Evolutionary conservation across 139 green algal genomes (phyloP).

Genomic region (Micractinium sp.): DNA sequence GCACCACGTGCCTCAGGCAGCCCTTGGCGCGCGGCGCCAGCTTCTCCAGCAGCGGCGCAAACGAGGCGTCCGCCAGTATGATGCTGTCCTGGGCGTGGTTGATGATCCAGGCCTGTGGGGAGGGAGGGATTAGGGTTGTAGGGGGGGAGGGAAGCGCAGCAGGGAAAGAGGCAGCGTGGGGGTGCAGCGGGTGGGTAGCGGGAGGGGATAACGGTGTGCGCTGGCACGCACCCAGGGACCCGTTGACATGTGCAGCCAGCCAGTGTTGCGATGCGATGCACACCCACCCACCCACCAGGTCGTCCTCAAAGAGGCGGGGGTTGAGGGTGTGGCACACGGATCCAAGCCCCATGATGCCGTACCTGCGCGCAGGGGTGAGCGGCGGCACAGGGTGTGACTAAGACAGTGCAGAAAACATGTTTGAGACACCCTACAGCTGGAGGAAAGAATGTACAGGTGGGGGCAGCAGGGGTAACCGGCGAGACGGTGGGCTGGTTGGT

Average conservation of each 20-base stretch:
- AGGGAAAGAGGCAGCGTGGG: no score
- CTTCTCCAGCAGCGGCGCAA: conserved; percentile 53
- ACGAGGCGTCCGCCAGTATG: conserved; percentile 63
- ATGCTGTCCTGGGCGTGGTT: conserved; percentile 58
- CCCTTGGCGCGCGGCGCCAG: conserved; percentile 41
- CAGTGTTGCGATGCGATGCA: no score
- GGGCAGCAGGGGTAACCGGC: not conserved
- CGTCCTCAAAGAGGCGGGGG: conserved; percentile 60
- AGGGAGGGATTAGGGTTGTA: no score
- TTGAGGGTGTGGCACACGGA: conserved; percentile 79
- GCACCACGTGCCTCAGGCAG: conserved; percentile 50
- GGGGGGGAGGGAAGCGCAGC: not conserved
- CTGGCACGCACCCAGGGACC: no score
- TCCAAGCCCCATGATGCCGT: conserved; percentile 73
- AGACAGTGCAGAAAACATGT: no score
- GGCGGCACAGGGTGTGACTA: no score
- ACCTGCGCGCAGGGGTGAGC: conserved; percentile 44
- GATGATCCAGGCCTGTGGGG: conserved; percentile 47
- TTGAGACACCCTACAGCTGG: no score
- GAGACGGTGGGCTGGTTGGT: no score
- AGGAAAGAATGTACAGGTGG: no score
- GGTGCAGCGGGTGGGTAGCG: no score
- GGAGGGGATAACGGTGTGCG: no score
- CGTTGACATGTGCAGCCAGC: no score
- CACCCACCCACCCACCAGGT: conserved; percentile 40